Evolutionary conservation across 139 green algal species (phyloP).

Genomic region (Trebouxia sp.): DNA sequence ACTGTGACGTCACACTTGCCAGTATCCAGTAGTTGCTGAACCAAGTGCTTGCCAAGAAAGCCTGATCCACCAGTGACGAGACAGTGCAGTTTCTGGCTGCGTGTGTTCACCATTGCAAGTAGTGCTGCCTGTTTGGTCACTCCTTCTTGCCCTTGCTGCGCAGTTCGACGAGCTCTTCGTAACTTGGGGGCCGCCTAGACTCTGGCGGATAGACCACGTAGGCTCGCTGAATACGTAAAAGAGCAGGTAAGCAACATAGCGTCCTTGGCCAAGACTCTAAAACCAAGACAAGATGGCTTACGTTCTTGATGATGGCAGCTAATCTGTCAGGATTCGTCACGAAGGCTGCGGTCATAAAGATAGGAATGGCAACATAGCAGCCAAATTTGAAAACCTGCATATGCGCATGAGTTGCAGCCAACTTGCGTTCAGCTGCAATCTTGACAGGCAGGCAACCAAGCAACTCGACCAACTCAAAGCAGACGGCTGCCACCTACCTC

Average conservation of each 20-base stretch:
- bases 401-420: background rate
- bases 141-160: constrained; percentile 32
- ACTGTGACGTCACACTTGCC: constrained; percentile 70
- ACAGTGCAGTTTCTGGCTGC: constrained; percentile 35
- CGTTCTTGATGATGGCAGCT: constrained; percentile 61
- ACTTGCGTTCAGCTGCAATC: too few species aligned
- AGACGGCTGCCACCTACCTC: background rate
- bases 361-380: constrained; percentile 70
- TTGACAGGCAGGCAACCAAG: too few species aligned
- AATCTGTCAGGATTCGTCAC: constrained; percentile 60
- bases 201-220: constrained; percentile 58
- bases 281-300: constrained; percentile 37
- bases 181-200: constrained; percentile 31
- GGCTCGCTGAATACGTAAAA: constrained; percentile 32
- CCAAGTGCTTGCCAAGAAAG: constrained; percentile 84
- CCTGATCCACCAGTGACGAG: constrained; percentile 84
- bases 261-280: too few species aligned
- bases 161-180: constrained; percentile 42
- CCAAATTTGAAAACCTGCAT: constrained; percentile 77
- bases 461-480: too few species aligned
- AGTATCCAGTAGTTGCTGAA: constrained; percentile 65
- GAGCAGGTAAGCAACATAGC: too few species aligned
- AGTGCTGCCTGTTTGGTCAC: background rate
- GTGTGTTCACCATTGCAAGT: background rate
- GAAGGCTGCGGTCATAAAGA: constrained; percentile 67